A percentile compares a stretch with the other conserved stretches of the same genome.
Conservation (phyloP, 2,329 filamentous ascomycete species). For the Fusarium sp. region DNA sequence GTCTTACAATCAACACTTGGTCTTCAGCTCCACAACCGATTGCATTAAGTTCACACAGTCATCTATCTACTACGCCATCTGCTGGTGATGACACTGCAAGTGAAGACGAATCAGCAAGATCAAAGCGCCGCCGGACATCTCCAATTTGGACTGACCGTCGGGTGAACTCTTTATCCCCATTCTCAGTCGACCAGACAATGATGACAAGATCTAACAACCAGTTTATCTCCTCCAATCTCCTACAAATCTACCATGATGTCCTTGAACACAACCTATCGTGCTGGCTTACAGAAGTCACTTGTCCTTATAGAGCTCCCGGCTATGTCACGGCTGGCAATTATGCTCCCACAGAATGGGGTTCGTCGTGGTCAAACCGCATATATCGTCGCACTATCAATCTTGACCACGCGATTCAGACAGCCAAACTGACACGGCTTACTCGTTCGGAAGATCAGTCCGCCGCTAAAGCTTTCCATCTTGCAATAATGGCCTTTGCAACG, state of each 20-base stretch:
- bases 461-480: constrained; percentile 32
- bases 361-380: constrained; percentile 41
- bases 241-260: constrained; percentile 43
- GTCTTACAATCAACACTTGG: not conserved
- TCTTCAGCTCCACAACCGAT: not conserved
- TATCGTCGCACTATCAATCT: constrained; percentile 41
- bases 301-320: constrained; percentile 36
- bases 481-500: constrained; percentile 43
- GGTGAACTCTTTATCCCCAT: constrained; percentile 31
- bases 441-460: constrained; percentile 33
- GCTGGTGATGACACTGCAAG: not conserved
- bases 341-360: constrained; percentile 37
- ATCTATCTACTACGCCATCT: not conserved
- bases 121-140: constrained; percentile 32
- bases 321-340: constrained; percentile 1
- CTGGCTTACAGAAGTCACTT: constrained; percentile 42
- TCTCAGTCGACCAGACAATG: constrained; percentile 39
- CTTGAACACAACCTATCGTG: constrained; percentile 42
- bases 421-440: constrained; percentile 34
- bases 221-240: constrained; percentile 38
- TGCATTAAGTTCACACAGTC: not conserved
- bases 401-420: constrained; percentile 33
- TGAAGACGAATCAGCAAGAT: not conserved
- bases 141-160: constrained; percentile 18
- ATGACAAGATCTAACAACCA: constrained; percentile 41